These are phyloP conservation scores for Tilletia indica DNA, from an alignment of 1,284 basidiomycete species.

Conservation along the genomic window DNA sequence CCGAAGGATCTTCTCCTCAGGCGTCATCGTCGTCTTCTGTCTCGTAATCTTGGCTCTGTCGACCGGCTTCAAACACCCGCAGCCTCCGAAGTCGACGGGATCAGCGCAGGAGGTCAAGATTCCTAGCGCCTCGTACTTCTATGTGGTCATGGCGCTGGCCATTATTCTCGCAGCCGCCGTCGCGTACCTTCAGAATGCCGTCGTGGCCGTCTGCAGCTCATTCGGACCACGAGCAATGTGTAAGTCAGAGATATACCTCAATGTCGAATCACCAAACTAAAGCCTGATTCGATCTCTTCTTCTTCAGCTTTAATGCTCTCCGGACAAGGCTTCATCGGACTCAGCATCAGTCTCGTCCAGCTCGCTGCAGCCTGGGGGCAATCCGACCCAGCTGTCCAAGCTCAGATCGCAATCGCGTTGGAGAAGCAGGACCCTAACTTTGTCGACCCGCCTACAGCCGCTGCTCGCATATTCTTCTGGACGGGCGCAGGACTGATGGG, in stretches of 20 bases:
- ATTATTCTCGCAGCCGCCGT: constrained; percentile 36
- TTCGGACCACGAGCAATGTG: constrained; percentile 47
- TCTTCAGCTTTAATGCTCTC: constrained; percentile 36
- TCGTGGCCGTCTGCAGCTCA: constrained; percentile 43
- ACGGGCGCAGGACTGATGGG: constrained; percentile 17
- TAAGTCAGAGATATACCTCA: neutral
- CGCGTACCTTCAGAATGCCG: constrained; percentile 48
- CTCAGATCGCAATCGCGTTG: neutral
- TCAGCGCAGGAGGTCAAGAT: neutral
- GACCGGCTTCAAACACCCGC: neutral
- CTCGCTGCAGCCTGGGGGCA: constrained; percentile 30
- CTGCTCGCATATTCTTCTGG: constrained; percentile 20
- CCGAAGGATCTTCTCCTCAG: constrained; percentile 17
- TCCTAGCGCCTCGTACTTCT: constrained; percentile 31
- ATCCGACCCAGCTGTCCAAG: constrained; percentile 8
- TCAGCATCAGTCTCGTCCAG: constrained; percentile 41
- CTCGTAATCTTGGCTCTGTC: neutral
- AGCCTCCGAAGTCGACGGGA: neutral
- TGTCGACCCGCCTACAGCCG: constrained; percentile 1
- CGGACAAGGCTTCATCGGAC: constrained; percentile 45
- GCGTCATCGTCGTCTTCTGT: constrained; percentile 10
- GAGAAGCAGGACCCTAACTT: neutral
- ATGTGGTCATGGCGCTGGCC: constrained; percentile 28
- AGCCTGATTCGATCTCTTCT: neutral
- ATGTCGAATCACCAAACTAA: neutral